phyloP scores from a whole-genome alignment of 495 filamentous ascomycete species.

The Penicillium soppii region DNA sequence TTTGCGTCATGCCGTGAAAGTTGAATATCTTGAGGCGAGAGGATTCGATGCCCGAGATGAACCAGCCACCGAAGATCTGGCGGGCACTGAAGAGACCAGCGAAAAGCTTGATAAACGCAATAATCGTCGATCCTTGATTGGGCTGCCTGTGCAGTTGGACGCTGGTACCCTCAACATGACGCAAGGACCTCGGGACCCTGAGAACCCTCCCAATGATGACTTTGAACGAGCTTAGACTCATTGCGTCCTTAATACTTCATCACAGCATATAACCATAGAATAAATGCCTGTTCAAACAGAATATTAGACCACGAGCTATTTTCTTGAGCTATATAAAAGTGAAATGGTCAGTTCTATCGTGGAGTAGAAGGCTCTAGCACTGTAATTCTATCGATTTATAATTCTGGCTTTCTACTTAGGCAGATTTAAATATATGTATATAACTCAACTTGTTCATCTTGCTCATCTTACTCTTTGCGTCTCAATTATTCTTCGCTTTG shows the following conservation, averaged over 20 bases:
- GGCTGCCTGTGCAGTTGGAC: constrained; percentile 37
- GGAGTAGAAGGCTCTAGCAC: too few relatives aligned
- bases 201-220: constrained; percentile 43
- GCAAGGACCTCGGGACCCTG: constrained; percentile 28
- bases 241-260: constrained; percentile 20
- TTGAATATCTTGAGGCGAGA: constrained; percentile 45
- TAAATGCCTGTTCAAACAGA: constrained; percentile 3
- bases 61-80: constrained; percentile 22
- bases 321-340: background rate
- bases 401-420: too few relatives aligned
- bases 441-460: too few relatives aligned
- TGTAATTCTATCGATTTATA: too few relatives aligned
- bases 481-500: too few relatives aligned
- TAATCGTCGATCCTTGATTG: constrained; percentile 42
- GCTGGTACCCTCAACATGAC: constrained; percentile 29
- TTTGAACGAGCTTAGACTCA: constrained; percentile 48
- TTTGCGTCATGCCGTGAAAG: constrained; percentile 58
- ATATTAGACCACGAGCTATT: background rate
- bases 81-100: constrained; percentile 60
- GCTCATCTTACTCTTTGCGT: too few relatives aligned
- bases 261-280: constrained; percentile 27
- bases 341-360: too few relatives aligned
- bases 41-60: constrained; percentile 36
- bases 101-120: constrained; percentile 49
- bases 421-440: too few relatives aligned